Base-by-base conservation (phyloP, 2,329 filamentous ascomycete species). In the Aspergillus brasiliensis region DNA sequence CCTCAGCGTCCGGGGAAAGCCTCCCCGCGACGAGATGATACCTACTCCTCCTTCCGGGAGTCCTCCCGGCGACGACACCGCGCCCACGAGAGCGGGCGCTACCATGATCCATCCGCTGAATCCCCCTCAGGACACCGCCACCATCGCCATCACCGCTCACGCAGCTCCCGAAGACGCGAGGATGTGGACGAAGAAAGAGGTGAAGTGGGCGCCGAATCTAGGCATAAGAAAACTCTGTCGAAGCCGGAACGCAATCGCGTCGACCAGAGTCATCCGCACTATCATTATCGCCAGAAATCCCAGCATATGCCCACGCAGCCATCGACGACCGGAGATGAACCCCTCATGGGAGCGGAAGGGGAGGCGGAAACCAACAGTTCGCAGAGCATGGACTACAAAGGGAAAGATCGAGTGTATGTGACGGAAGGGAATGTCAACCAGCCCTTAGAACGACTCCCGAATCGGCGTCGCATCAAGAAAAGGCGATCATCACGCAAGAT, bases 251-350 rank as follows among this genome's bases (percentile, higher is more conserved):
- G 95, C 66, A 90, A 90, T 70, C 87, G 90, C 67, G 91, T 96
- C 67, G 90, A 93, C 68, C 88, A 84, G 65, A 90, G 93, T 68
- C 92, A 98, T 74, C 92, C 93, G 13, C 96, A 98, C 75, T 99
- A 97, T 73, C 86, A 97, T 78, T 99, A 99, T 77, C 88, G 92
- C 67, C 91, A 96, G 75, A 93, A 97, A 85, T 92, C 96, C 8
- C 91, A 92, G 69, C 91, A 94, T 65, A 97, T 99, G 92, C 84
- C 89, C 57, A 90, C 92, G 5, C 83, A 92, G 65, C 95, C 96
- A 0, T 98, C 95, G 0, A 90, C 91, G 6, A 98, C 95, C 0
- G 95, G 95, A 62, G 91, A 96, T 68, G 93, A 98, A 69, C 92
- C 93, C 2, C 86, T 96, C 55, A 78, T 91, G 57, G 94, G 97